These are phyloP conservation scores for Penicillium sp. DNA, from an alignment of 2,329 filamentous ascomycete species.

Conservation along the genomic window DNA sequence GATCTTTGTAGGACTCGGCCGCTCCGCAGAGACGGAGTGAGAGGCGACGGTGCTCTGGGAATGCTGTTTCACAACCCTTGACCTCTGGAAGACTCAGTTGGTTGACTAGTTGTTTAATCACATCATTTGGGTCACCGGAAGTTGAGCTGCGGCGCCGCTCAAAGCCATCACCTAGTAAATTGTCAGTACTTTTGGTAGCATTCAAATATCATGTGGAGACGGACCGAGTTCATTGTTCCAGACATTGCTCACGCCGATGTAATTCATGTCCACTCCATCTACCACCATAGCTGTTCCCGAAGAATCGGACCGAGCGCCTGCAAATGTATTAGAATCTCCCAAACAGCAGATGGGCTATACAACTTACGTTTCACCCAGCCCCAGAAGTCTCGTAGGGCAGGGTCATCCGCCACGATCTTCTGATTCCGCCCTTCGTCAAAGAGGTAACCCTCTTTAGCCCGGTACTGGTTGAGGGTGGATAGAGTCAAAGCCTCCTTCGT, in stretches of 20 bases:
- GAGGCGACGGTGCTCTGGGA: slow-evolving; percentile 61
- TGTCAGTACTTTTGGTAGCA: slow-evolving; percentile 6
- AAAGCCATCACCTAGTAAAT: slow-evolving; percentile 35
- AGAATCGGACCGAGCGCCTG: slow-evolving; percentile 45
- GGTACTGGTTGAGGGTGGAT: slow-evolving; percentile 45
- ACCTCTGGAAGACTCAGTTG: slow-evolving; percentile 56
- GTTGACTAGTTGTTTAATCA: slow-evolving; percentile 57
- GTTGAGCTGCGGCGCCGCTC: slow-evolving; percentile 36
- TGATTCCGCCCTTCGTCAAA: slow-evolving; percentile 61
- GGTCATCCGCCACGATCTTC: slow-evolving; percentile 59
- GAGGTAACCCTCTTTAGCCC: slow-evolving; percentile 60
- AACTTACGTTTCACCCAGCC: slow-evolving; percentile 57
- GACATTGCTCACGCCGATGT: slow-evolving; percentile 62
- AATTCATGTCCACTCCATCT: slow-evolving; percentile 63
- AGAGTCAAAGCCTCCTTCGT: slow-evolving; percentile 46
- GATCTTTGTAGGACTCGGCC: slow-evolving; percentile 55
- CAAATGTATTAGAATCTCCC: not conserved
- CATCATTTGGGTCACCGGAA: slow-evolving; percentile 30
- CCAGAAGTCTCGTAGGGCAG: slow-evolving; percentile 63
- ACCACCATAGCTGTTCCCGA: slow-evolving; percentile 59
- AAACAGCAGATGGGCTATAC: not conserved
- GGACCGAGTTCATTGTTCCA: slow-evolving; percentile 62
- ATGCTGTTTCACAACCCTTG: slow-evolving; percentile 56
- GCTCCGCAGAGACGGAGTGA: slow-evolving; percentile 65
- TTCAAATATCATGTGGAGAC: slow-evolving; percentile 3